Evolutionary conservation across 1,284 basidiomycete genomes (phyloP).

Genomic region (Vanrija pseudolonga): DNA sequence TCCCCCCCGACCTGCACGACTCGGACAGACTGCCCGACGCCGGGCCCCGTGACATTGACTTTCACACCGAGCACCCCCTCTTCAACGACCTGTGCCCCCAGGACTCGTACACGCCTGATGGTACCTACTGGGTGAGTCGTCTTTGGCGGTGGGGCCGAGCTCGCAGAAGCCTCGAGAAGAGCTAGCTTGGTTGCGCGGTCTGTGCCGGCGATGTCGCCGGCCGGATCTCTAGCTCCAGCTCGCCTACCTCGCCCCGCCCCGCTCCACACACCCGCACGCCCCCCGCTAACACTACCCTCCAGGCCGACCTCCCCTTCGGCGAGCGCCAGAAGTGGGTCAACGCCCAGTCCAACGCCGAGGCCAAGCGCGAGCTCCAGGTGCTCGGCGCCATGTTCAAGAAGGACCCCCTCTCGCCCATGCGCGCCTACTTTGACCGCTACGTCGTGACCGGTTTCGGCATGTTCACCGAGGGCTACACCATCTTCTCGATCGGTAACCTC

Average conservation of each 20-base stretch:
- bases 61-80: constrained; percentile 37
- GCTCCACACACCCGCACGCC: too few species aligned
- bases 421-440: constrained; percentile 53
- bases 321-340: constrained; percentile 49
- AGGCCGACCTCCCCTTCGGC: constrained; percentile 43
- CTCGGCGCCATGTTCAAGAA: constrained; percentile 54
- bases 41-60: constrained; percentile 17
- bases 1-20: constrained; percentile 17
- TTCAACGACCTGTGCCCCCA: constrained; percentile 45
- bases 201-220: too few species aligned
- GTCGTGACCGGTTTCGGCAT: constrained; percentile 56
- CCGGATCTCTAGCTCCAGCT: not conserved
- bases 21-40: constrained; percentile 1
- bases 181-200: not conserved
- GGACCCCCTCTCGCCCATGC: constrained; percentile 51
- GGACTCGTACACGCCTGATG: constrained; percentile 40
- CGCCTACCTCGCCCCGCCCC: not conserved
- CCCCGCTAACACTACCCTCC: not conserved
- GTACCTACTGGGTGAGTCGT: constrained; percentile 44
- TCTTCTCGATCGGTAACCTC: constrained; percentile 54
- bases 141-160: not conserved
- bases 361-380: constrained; percentile 49
- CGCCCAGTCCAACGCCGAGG: constrained; percentile 50
- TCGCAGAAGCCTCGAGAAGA: not conserved
- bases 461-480: constrained; percentile 53